A percentile compares a stretch with the other conserved stretches of the same genome.
Evolutionary conservation across 2,329 filamentous ascomycete genomes (phyloP).

Genomic region (Penicillium hesseltinei): DNA sequence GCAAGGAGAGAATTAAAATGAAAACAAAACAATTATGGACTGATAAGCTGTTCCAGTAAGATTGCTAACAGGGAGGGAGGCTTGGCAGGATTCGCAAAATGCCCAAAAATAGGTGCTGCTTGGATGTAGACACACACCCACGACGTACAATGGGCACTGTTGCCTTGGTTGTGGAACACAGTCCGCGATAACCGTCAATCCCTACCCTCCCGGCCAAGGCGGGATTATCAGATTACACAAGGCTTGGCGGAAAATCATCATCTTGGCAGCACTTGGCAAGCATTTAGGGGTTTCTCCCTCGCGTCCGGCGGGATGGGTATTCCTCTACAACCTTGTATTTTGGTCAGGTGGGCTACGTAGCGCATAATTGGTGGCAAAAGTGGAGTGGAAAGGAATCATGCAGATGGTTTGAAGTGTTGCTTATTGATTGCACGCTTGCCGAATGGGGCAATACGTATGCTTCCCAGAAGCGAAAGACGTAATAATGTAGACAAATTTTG

Average conservation of each 20-base stretch:
- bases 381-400: background rate
- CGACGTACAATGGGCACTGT: constrained; percentile 3
- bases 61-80: constrained; percentile 10
- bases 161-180: constrained; percentile 17
- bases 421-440: constrained; percentile 1
- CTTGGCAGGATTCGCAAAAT: constrained; percentile 13
- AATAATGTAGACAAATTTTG: background rate
- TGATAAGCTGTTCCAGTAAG: constrained; percentile 7
- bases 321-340: constrained; percentile 8
- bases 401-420: background rate
- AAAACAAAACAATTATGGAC: constrained; percentile 1
- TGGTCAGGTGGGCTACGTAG: constrained; percentile 9
- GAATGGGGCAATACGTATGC: background rate
- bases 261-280: constrained; percentile 24
- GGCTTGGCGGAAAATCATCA: constrained; percentile 25
- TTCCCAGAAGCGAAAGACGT: background rate
- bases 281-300: constrained; percentile 19
- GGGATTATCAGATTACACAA: constrained; percentile 23
- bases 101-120: constrained; percentile 2
- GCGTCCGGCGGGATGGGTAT: constrained; percentile 14
- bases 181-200: constrained; percentile 11
- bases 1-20: constrained; percentile 1
- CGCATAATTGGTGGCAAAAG: background rate
- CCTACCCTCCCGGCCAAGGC: constrained; percentile 22
- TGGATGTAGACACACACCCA: background rate